Conservation (phyloP, 139 green algal species). For the Coccomyxa sp. region DNA sequence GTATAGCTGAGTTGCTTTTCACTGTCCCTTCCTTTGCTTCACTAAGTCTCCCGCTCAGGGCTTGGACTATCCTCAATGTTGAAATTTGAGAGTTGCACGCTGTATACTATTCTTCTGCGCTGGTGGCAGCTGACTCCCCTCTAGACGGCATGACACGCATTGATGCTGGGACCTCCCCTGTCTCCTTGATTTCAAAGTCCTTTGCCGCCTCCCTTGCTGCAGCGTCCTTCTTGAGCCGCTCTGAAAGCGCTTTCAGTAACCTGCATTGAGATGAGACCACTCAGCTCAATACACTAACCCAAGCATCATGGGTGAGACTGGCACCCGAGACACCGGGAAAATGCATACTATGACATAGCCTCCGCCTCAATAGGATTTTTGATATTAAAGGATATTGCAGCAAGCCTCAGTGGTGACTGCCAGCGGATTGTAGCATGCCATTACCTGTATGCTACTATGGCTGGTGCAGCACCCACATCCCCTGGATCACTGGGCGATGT, state of each 20-base stretch:
- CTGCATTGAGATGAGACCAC: slow-evolving; percentile 1
- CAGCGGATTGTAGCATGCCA: not conserved
- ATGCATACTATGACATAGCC: not conserved
- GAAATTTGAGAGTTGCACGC: too few species aligned
- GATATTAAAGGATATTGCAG: not conserved
- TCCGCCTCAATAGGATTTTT: not conserved
- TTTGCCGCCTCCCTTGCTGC: slow-evolving; percentile 22
- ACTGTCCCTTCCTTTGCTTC: too few species aligned
- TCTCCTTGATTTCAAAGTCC: slow-evolving; percentile 33
- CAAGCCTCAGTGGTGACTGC: not conserved
- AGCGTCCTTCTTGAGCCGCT: slow-evolving; percentile 25
- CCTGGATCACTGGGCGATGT: slow-evolving; percentile 18
- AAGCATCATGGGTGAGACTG: not conserved
- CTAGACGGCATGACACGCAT: too few species aligned
- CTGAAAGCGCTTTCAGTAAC: slow-evolving; percentile 27
- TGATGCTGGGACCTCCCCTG: too few species aligned
- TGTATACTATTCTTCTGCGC: too few species aligned
- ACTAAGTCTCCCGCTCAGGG: too few species aligned
- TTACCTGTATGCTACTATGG: slow-evolving; percentile 28
- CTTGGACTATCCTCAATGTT: too few species aligned
- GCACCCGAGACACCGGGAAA: not conserved
- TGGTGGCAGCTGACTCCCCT: too few species aligned
- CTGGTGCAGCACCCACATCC: slow-evolving; percentile 21
- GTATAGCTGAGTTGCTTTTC: too few species aligned
- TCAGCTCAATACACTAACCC: not conserved